phyloP scores from a whole-genome alignment of 2,329 filamentous ascomycete genomes.

The Ceratocystis colombiana region DNA sequence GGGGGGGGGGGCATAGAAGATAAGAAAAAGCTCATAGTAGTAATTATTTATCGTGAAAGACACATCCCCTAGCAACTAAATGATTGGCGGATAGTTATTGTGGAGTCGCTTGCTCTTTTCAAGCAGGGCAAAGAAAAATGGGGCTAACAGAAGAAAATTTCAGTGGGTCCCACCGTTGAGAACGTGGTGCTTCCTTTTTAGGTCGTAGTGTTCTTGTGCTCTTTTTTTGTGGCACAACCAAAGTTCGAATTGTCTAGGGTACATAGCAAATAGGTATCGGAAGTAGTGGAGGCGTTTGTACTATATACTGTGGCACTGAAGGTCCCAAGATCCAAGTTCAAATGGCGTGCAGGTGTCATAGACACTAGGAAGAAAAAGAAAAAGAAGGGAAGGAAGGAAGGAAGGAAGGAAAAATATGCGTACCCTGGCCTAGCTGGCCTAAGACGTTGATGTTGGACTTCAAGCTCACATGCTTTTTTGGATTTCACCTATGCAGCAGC shows the following conservation, averaged over 20 bases:
- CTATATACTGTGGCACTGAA: not conserved
- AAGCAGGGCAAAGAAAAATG: conserved; percentile 3
- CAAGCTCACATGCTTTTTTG: not conserved
- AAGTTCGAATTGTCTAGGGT: not conserved
- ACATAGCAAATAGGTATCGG: not conserved
- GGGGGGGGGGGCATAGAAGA: too few relatives aligned
- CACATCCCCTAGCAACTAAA: not conserved
- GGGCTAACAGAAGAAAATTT: conserved; percentile 10
- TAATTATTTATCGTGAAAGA: too few relatives aligned
- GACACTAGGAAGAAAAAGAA: not conserved
- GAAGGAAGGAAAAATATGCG: not conserved
- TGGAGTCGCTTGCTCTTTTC: not conserved
- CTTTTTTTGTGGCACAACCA: not conserved
- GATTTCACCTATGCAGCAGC: not conserved
- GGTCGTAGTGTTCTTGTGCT: not conserved
- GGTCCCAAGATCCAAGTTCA: not conserved
- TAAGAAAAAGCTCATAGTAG: too few relatives aligned
- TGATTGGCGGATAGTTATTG: conserved; percentile 11
- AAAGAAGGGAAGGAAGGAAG: not conserved
- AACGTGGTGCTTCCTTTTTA: not conserved
- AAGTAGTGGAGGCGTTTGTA: not conserved
- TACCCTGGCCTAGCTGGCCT: not conserved
- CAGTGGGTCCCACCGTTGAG: not conserved
- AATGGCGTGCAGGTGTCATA: conserved; percentile 5
- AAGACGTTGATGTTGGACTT: not conserved